Evolutionary conservation across 495 filamentous ascomycete species (phyloP), one percentile per base, ranked within the genome.

Genomic region (Podospora conica): DNA sequence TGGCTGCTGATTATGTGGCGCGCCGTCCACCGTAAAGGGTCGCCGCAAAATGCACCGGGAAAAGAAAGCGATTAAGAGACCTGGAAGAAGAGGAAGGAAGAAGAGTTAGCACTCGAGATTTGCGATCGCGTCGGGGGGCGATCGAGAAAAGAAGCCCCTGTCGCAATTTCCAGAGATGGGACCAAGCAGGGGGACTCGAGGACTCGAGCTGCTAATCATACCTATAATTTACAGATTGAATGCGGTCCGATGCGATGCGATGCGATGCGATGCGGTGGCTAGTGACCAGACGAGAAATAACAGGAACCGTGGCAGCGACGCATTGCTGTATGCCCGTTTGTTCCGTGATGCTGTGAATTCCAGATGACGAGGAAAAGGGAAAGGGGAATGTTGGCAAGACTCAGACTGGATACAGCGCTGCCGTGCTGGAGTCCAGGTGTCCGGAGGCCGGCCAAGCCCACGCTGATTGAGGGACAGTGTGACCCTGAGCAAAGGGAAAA

Each of bases 1-100:
- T 80, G 69, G 68, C 71, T 62, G 73, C 69, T 48, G 73, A 73
- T 71, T 73, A 70, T 68, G 67, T 57, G 66, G 73, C 63, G 65
- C 68, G 72, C 73, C 74, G 71, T 72, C 71, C 75, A 71, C 64
- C 24, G 63, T 64, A 67, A 57, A 60, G 58, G 63, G 63, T 57
- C 69, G 65, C 63, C 65, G 69, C 66, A 63, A 65, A 29, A 27
- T 48, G n/a, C 60, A 33, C 66, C 62, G 66, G 64, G 24, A 53
- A 29, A 69, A 70, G 53, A 66, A 71, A 73, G 70, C 57, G 71
- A 75, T 66, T 58, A 65, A 65, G 68, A 75, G 75, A 59, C 71
- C 69, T 70, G 53, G 23, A 11, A 48, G 40, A 8, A n/a, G 40
- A 0, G n/a, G 33, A 48, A 58, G 27, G 55, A 48, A 55, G 23